Percentiles rank a stretch among this genome's conserved stretches.
Evolutionary conservation across 2,329 filamentous ascomycete species (phyloP).

Genomic region (Paecilomyces sp.): DNA sequence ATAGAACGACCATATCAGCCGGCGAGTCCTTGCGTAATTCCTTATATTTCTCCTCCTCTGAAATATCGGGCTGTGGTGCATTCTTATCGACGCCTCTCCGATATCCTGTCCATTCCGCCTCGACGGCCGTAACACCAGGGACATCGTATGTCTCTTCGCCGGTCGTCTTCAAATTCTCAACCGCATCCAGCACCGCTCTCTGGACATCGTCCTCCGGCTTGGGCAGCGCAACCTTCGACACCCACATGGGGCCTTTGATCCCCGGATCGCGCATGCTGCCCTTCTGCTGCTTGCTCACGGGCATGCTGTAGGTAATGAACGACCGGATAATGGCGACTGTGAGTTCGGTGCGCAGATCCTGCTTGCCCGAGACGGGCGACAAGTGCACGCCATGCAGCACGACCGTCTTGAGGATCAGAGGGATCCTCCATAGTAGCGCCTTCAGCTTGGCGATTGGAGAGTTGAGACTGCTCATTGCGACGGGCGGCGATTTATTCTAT

Average conservation of each 20-base stretch:
- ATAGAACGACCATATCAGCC: constrained; percentile 36
- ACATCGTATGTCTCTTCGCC: constrained; percentile 31
- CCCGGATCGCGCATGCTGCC: constrained; percentile 56
- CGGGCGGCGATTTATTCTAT: constrained; percentile 1
- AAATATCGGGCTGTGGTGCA: constrained; percentile 30
- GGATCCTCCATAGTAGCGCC: constrained; percentile 31
- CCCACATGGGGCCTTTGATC: constrained; percentile 75
- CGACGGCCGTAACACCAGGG: constrained; percentile 28
- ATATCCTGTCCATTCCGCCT: constrained; percentile 41
- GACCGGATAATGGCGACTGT: constrained; percentile 65
- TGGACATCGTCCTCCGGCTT: constrained; percentile 44
- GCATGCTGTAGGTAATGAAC: constrained; percentile 45
- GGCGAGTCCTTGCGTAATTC: constrained; percentile 31
- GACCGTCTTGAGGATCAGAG: constrained; percentile 36
- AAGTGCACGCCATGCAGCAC: constrained; percentile 48
- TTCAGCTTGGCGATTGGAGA: constrained; percentile 23
- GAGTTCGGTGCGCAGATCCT: constrained; percentile 70
- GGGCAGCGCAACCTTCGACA: constrained; percentile 62
- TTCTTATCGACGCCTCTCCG: constrained; percentile 31
- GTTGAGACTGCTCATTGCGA: constrained; percentile 17
- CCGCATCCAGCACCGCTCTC: constrained; percentile 29
- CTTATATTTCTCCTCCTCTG: constrained; percentile 37
- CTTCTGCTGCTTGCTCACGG: constrained; percentile 58
- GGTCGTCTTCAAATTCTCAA: constrained; percentile 28
- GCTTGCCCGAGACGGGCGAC: constrained; percentile 65